Percentiles rank a stretch among this genome's conserved stretches.
phyloP scores from a whole-genome alignment of 768 basidiomycete genomes.

The Antrodiella citrinella region DNA sequence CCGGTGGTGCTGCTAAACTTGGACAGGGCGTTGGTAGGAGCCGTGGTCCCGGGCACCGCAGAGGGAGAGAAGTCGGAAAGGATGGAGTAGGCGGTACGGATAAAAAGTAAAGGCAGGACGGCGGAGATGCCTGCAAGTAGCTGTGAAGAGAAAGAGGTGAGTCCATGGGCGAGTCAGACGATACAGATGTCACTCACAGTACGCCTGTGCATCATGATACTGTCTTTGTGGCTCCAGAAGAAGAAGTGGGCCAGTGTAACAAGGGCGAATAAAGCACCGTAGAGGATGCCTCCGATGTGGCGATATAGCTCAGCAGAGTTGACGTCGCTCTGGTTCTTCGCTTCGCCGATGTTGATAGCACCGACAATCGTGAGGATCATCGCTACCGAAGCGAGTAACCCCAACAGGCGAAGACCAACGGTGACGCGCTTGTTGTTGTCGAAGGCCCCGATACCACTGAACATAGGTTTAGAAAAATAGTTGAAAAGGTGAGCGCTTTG shows the following conservation, averaged over 20 bases:
- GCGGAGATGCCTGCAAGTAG: slow-evolving; percentile 45
- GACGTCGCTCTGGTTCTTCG: slow-evolving; percentile 12
- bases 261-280: slow-evolving; percentile 32
- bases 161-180: not conserved
- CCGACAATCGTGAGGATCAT: slow-evolving; percentile 27
- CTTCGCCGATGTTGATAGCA: slow-evolving; percentile 14
- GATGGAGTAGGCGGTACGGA: slow-evolving; percentile 47
- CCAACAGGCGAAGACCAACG: no score
- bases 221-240: slow-evolving; percentile 8
- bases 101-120: slow-evolving; percentile 54
- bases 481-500: no score
- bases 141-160: slow-evolving; percentile 23
- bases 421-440: no score
- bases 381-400: slow-evolving; percentile 21
- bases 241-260: slow-evolving; percentile 5
- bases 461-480: no score
- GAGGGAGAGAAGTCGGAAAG: slow-evolving; percentile 52
- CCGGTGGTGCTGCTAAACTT: slow-evolving; percentile 52
- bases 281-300: slow-evolving; percentile 27
- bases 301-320: slow-evolving; percentile 20
- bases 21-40: slow-evolving; percentile 33
- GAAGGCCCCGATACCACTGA: no score
- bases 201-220: slow-evolving; percentile 7
- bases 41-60: slow-evolving; percentile 28
- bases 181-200: slow-evolving; percentile 1